Evolutionary conservation across 2,329 filamentous ascomycete genomes (phyloP).

Genomic region (Curvularia lunata): DNA sequence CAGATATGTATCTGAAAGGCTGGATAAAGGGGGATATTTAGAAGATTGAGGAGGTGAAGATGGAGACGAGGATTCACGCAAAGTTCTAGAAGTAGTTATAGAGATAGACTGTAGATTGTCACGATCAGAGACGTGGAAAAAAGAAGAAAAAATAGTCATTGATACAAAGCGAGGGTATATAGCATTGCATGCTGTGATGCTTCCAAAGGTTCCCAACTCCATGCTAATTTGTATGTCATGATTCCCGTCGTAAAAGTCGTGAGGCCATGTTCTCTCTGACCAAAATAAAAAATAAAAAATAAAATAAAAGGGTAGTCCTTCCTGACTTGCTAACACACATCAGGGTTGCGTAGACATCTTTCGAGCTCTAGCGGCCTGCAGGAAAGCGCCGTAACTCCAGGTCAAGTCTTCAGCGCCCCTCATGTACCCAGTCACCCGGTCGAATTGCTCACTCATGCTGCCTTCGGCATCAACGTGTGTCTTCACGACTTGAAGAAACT

Average conservation of each 20-base stretch:
- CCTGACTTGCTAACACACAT: neutral
- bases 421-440: conserved; percentile 49
- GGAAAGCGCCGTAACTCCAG: conserved; percentile 55
- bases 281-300: neutral
- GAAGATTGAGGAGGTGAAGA: too few relatives aligned
- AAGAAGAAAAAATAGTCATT: neutral
- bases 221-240: neutral
- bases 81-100: too few relatives aligned
- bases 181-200: conserved; percentile 1
- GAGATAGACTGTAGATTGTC: neutral
- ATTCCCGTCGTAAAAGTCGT: neutral
- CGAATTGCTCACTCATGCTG: conserved; percentile 54
- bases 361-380: conserved; percentile 49
- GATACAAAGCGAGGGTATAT: conserved; percentile 6
- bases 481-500: conserved; percentile 52
- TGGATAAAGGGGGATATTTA: too few relatives aligned
- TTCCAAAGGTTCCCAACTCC: neutral
- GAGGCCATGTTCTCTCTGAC: neutral
- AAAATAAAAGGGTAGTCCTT: neutral
- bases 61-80: too few relatives aligned
- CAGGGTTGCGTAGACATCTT: conserved; percentile 18
- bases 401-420: conserved; percentile 53
- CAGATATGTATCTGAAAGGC: neutral
- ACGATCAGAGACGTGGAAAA: neutral
- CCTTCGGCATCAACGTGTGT: conserved; percentile 49